phyloP scores from a whole-genome alignment of 805 yeast species.

The Naumovozyma castellii region DNA sequence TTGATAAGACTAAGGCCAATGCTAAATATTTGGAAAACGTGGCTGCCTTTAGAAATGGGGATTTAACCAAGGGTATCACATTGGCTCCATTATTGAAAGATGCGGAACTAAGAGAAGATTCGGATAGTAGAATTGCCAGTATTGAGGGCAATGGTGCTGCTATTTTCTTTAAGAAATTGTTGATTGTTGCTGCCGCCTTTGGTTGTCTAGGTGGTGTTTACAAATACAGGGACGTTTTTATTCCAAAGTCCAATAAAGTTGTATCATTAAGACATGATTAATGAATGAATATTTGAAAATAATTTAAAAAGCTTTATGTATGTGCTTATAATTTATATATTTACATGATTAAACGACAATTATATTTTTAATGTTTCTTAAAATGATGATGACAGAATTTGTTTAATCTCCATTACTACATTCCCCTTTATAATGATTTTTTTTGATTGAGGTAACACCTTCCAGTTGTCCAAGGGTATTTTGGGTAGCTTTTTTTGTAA shows the following conservation, averaged over 20 bases:
- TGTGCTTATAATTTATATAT: too few species aligned
- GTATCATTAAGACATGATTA: slow-evolving; percentile 21
- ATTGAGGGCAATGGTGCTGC: neutral
- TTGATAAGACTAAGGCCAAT: slow-evolving; percentile 4
- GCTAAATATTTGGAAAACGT: slow-evolving; percentile 10
- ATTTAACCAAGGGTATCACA: slow-evolving; percentile 13
- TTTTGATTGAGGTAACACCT: slow-evolving; percentile 41
- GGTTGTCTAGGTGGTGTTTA: slow-evolving; percentile 7
- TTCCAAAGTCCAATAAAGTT: slow-evolving; percentile 14
- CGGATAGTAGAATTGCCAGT: neutral
- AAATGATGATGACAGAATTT: slow-evolving; percentile 11
- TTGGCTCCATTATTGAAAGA: slow-evolving; percentile 6
- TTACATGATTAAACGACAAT: slow-evolving; percentile 10
- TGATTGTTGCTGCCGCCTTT: slow-evolving; percentile 9
- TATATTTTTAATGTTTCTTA: neutral
- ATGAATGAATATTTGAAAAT: neutral
- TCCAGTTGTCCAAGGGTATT: slow-evolving; percentile 39
- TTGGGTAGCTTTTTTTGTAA: slow-evolving; percentile 42
- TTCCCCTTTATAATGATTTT: slow-evolving; percentile 48
- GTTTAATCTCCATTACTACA: slow-evolving; percentile 29
- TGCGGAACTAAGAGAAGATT: neutral
- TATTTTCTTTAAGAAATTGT: neutral
- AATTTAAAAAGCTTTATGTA: too few species aligned
- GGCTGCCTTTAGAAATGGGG: slow-evolving; percentile 20
- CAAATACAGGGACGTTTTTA: slow-evolving; percentile 7